Conservation (phyloP, 768 basidiomycete species). For the Mycena amicta region DNA sequence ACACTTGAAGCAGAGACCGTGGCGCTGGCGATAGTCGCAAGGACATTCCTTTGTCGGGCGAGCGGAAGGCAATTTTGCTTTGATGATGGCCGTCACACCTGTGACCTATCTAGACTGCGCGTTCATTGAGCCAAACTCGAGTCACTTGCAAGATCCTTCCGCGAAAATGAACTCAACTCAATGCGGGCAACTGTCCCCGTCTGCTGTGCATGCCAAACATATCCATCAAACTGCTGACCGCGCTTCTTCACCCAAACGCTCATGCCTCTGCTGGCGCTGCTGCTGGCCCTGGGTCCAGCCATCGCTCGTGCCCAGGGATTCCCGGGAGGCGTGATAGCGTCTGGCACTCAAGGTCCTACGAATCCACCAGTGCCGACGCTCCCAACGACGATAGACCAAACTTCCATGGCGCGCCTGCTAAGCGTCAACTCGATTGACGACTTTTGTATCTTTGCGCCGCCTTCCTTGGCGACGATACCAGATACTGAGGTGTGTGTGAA, state of each 20-base stretch:
- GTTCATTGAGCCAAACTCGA: too few relatives aligned
- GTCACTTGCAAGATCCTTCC: too few relatives aligned
- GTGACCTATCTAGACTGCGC: too few relatives aligned
- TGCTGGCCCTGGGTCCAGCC: not conserved
- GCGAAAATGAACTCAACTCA: too few relatives aligned
- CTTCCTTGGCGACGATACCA: slow-evolving; percentile 1
- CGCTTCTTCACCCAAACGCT: not conserved
- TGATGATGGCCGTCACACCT: too few relatives aligned
- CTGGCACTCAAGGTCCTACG: slow-evolving; percentile 6
- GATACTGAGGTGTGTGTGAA: slow-evolving; percentile 7
- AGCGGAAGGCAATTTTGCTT: too few relatives aligned
- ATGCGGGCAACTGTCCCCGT: too few relatives aligned
- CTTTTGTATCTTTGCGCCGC: slow-evolving; percentile 13
- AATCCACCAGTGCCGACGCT: slow-evolving; percentile 8
- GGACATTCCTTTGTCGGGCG: too few relatives aligned
- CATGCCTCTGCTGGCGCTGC: not conserved
- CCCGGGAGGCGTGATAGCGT: slow-evolving; percentile 4
- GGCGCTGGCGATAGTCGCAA: too few relatives aligned
- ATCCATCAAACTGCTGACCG: too few relatives aligned
- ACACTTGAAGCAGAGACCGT: too few relatives aligned
- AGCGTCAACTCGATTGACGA: slow-evolving; percentile 13
- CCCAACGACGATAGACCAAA: slow-evolving; percentile 7
- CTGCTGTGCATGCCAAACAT: too few relatives aligned
- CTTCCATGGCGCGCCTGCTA: slow-evolving; percentile 4
- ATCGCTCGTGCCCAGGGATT: not conserved